Base-by-base conservation (phyloP, 2,329 filamentous ascomycete species). In the Exophiala sideris region DNA sequence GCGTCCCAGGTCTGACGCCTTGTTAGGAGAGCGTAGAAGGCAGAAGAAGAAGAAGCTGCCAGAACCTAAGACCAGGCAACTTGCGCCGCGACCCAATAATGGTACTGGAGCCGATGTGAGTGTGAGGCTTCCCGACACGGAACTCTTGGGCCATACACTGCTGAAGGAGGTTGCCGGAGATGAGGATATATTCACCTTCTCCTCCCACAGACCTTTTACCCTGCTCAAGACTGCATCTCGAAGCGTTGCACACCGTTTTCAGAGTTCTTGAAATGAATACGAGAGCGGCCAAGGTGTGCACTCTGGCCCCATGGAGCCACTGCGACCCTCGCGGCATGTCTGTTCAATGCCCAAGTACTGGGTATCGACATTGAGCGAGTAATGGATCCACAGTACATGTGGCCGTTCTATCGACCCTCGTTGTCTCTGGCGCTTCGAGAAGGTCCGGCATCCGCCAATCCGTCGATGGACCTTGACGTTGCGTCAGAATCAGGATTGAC, bases 311-410 rank as follows among this genome's bases (percentile, higher is more conserved):
- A 53, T 20, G 50, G 50, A 5, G 50, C 34, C 16, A 48, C 50
- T 16, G 11, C 50, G n/a, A 53, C 50, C 29, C 38, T 53, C 29
- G 50, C 50, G 4, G 50, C 50, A 2, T 53, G 50, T 20, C 32
- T 53, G 9, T 53, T 53, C 45, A 53, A 53, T 29, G 50, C 45
- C 16, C 24, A 36, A 11, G 50, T 38, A 4, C 24, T 53, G 35
- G 50, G 45, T 12, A 53, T 53, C 45, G 50, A 53, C 39, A 42
- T 53, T 21, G 45, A 53, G 9, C 38, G 38, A 18, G 32, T 53
- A 32, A 48, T 48, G 45, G 50, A 53, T 12, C 38, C 50, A 16
- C 36, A 44, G 6, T 53, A 53, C 18, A 47, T 53, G 50, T 53
- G 45, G 11, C 50, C 50, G 36, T 53, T 53, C 39, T 48, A 53